Conservation (phyloP, 164 flowering plant genomes). For the Nelumbo lutea region DNA sequence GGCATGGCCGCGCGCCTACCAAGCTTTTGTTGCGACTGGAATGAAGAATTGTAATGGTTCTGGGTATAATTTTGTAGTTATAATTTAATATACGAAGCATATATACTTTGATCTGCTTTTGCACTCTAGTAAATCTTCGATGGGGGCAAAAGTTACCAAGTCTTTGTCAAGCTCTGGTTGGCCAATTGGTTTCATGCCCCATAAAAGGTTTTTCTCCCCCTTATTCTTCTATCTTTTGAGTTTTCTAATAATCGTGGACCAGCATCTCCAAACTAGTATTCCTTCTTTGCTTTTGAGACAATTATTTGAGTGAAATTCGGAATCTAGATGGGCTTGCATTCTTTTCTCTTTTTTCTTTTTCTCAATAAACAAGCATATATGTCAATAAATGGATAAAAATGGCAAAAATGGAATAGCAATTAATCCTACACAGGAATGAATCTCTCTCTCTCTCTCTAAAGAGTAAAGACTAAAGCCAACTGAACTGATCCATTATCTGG, state of each 20-base stretch:
- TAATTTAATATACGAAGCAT: constrained; percentile 20
- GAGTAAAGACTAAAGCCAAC: too few relatives aligned
- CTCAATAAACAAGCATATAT: too few relatives aligned
- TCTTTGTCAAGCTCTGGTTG: constrained; percentile 10
- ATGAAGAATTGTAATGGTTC: constrained; percentile 15
- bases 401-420: too few relatives aligned
- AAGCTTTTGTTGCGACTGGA: constrained; percentile 14
- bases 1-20: constrained; percentile 15
- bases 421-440: too few relatives aligned
- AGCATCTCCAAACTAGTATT: background rate
- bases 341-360: too few relatives aligned
- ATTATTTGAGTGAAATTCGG: background rate
- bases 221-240: background rate
- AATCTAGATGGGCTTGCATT: too few relatives aligned
- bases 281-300: background rate
- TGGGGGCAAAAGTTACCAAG: background rate
- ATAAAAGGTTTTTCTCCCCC: background rate
- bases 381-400: too few relatives aligned
- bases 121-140: constrained; percentile 8
- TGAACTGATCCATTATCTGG: too few relatives aligned
- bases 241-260: background rate
- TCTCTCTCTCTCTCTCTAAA: background rate
- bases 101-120: constrained; percentile 23
- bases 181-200: background rate
- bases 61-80: background rate